Evolutionary conservation across 2,329 filamentous ascomycete species (phyloP).

Genomic region (Ilyonectria sp.): DNA sequence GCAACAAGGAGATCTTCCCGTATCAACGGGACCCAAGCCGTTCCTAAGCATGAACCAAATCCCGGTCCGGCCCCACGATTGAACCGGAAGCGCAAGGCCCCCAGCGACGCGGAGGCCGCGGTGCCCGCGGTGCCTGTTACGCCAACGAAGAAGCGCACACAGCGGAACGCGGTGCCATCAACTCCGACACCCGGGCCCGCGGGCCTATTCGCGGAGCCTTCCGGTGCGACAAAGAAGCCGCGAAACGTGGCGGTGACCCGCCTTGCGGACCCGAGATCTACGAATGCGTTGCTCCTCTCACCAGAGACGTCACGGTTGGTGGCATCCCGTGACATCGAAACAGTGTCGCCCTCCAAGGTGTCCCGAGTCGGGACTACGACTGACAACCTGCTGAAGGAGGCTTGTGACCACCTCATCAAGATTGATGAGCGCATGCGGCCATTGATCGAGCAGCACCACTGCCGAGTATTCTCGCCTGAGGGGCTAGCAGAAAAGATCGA

Average conservation of each 20-base stretch:
- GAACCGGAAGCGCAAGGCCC: conserved; percentile 55
- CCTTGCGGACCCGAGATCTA: conserved; percentile 74
- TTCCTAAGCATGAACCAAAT: conserved; percentile 35
- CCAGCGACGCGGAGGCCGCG: conserved; percentile 40
- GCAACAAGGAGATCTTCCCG: conserved; percentile 58
- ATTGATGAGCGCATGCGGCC: conserved; percentile 81
- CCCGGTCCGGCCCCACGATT: conserved; percentile 41
- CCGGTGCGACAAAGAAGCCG: conserved; percentile 54
- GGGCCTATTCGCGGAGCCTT: conserved; percentile 55
- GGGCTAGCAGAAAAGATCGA: conserved; percentile 89
- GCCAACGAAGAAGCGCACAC: conserved; percentile 52
- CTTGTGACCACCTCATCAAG: conserved; percentile 80
- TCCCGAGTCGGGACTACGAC: conserved; percentile 67
- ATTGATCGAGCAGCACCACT: conserved; percentile 82
- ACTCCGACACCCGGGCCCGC: conserved; percentile 65
- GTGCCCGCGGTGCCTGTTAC: conserved; percentile 49
- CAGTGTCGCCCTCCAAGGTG: conserved; percentile 62
- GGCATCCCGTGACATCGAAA: conserved; percentile 63
- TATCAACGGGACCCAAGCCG: conserved; percentile 50
- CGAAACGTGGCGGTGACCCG: conserved; percentile 63
- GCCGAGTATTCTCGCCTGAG: conserved; percentile 83
- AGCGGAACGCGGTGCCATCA: conserved; percentile 51
- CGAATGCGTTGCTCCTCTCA: conserved; percentile 81
- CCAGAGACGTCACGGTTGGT: conserved; percentile 78
- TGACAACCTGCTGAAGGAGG: conserved; percentile 80